Conservation (phyloP, 768 basidiomycete species). For the Leccinum imitatum region DNA sequence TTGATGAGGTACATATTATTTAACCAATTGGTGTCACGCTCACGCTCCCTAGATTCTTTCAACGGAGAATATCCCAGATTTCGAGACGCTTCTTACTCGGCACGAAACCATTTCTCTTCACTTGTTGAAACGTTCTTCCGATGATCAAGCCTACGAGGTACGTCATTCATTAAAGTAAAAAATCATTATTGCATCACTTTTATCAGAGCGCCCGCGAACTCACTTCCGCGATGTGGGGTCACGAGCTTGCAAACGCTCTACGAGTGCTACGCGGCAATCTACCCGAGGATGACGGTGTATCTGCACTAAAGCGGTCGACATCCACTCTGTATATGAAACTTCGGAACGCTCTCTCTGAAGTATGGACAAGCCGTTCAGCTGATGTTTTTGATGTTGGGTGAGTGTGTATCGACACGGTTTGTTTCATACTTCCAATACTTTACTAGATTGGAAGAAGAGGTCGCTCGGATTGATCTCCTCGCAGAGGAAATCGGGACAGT, state of each 20-base stretch:
- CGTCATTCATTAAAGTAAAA: conserved; percentile 20
- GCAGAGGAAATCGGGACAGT: conserved; percentile 76
- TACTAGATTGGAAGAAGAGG: conserved; percentile 69
- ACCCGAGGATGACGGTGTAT: conserved; percentile 37
- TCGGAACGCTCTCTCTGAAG: conserved; percentile 61
- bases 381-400: conserved; percentile 87
- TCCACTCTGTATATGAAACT: conserved; percentile 52
- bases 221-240: conserved; percentile 74
- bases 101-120: conserved; percentile 69
- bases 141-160: conserved; percentile 83
- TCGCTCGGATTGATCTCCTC: conserved; percentile 61
- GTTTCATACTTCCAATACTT: conserved; percentile 5
- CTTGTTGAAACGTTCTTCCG: conserved; percentile 66
- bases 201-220: conserved; percentile 78
- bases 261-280: conserved; percentile 55
- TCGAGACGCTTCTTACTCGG: conserved; percentile 58
- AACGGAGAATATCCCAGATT: conserved; percentile 44
- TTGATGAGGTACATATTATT: conserved; percentile 63
- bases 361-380: conserved; percentile 67
- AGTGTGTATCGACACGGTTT: conserved; percentile 14
- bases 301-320: conserved; percentile 13
- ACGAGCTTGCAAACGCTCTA: conserved; percentile 75
- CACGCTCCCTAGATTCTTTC: conserved; percentile 48
- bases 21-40: neutral
- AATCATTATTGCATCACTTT: neutral